Conservation (phyloP, 2,329 filamentous ascomycete genomes). For the Fusarium nodosum region DNA sequence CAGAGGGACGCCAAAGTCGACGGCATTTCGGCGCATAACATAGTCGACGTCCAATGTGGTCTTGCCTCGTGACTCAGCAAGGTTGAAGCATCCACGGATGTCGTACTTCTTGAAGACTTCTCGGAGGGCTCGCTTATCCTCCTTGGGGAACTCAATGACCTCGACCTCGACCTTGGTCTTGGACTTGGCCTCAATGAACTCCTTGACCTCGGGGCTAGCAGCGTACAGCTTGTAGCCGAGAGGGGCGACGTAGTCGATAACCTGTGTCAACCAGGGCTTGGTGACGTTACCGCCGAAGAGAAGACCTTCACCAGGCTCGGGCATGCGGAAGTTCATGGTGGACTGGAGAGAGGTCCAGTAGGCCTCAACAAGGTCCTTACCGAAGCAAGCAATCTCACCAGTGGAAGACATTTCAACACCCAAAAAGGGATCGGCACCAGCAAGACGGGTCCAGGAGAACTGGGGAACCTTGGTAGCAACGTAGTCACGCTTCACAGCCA, state of each 20-base stretch:
- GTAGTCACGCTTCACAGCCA: slow-evolving; percentile 91
- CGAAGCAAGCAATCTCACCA: slow-evolving; percentile 99
- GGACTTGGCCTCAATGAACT: slow-evolving; percentile 79
- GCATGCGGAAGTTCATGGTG: slow-evolving; percentile 99
- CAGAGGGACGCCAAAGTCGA: slow-evolving; percentile 96
- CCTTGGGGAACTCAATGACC: slow-evolving; percentile 95
- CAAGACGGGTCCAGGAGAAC: slow-evolving; percentile 98
- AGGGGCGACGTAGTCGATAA: slow-evolving; percentile 88
- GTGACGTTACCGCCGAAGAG: slow-evolving; percentile 89
- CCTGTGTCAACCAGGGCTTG: slow-evolving; percentile 78
- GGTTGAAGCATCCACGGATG: slow-evolving; percentile 95
- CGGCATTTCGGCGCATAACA: slow-evolving; percentile 97
- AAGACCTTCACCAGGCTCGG: slow-evolving; percentile 93
- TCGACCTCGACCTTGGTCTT: slow-evolving; percentile 80
- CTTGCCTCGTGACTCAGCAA: slow-evolving; percentile 86
- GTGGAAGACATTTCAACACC: slow-evolving; percentile 98
- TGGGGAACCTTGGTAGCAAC: slow-evolving; percentile 97
- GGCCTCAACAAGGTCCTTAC: slow-evolving; percentile 93
- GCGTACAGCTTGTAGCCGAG: slow-evolving; percentile 96
- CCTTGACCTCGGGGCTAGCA: slow-evolving; percentile 84
- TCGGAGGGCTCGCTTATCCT: slow-evolving; percentile 93
- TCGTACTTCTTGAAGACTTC: slow-evolving; percentile 98
- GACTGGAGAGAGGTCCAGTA: slow-evolving; percentile 98
- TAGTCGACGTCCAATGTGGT: slow-evolving; percentile 94
- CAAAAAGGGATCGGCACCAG: slow-evolving; percentile 96